A percentile compares a stretch with the other conserved stretches of the same genome.
Evolutionary conservation across 2,329 filamentous ascomycete species (phyloP).

Genomic region (Coniochaeta hoffmannii): DNA sequence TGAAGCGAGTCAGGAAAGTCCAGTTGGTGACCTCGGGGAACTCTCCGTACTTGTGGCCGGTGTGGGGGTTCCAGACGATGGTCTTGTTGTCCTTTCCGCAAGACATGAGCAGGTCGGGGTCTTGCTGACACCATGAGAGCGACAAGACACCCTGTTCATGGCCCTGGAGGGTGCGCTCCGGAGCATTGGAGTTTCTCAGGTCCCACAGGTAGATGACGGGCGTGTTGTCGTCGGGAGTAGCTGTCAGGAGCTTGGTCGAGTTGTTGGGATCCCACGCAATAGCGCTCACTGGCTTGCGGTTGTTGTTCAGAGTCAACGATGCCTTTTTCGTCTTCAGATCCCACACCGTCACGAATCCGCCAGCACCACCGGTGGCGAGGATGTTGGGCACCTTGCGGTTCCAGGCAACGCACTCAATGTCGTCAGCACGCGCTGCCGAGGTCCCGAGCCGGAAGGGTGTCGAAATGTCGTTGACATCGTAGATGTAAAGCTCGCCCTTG

Average conservation of each 20-base stretch:
- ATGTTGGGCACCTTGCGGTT: slow-evolving; percentile 98
- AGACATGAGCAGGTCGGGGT: slow-evolving; percentile 81
- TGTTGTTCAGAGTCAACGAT: slow-evolving; percentile 91
- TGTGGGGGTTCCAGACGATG: slow-evolving; percentile 93
- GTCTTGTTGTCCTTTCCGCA: slow-evolving; percentile 96
- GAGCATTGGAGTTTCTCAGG: slow-evolving; percentile 89
- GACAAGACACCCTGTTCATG: slow-evolving; percentile 93
- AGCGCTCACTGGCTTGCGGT: slow-evolving; percentile 87
- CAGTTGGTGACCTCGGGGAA: slow-evolving; percentile 98
- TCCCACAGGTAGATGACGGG: slow-evolving; percentile 92
- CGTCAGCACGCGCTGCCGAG: slow-evolving; percentile 80
- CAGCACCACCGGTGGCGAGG: slow-evolving; percentile 84
- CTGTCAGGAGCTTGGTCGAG: slow-evolving; percentile 88
- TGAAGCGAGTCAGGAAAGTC: slow-evolving; percentile 94
- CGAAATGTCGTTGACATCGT: slow-evolving; percentile 83
- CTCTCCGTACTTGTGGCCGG: slow-evolving; percentile 79
- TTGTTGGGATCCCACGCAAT: slow-evolving; percentile 97
- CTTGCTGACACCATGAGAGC: slow-evolving; percentile 90
- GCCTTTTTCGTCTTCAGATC: slow-evolving; percentile 98
- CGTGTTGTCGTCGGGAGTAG: slow-evolving; percentile 80
- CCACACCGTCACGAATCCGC: slow-evolving; percentile 96
- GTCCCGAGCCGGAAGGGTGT: slow-evolving; percentile 87
- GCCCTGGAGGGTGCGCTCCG: slow-evolving; percentile 80
- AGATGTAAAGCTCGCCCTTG: slow-evolving; percentile 94
- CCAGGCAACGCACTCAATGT: slow-evolving; percentile 96